Base-by-base conservation (phyloP, 202 grass and related monocot genomes). In the Elaeis oleifera region DNA sequence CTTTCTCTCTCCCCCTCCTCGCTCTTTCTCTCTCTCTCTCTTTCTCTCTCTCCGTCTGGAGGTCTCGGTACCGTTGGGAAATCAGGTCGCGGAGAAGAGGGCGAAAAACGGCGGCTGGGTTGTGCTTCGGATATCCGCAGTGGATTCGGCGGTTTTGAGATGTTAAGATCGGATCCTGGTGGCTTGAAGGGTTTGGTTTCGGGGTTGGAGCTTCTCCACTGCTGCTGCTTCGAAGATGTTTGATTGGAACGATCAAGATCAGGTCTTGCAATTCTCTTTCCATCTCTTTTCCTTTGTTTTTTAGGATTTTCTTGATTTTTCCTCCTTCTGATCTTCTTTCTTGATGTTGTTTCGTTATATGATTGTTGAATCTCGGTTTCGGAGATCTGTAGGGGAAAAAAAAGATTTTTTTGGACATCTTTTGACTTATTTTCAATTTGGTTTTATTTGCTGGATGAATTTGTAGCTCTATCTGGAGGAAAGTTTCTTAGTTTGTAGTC, bases 171-270 rank as follows among this genome's bases (percentile, higher is more conserved):
- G 28, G 66, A 69, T 22, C 39, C 2, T 8, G 26, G 56, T 27
- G 17, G 18, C 11, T 23, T 3, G 17, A 32, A 56, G 18, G 15
- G 52, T 56, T 56, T 44, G 56, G 44, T 17, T 50, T 59, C 28
- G 39, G 23, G 56, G 56, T 51, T 18, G 48, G 68, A 16, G 53
- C 17, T 60, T 16, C 7, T 36, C 32, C 32, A 36, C 32, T 71
- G 23, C 50, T 28, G 56, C 56, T 60, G 31, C 68, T 60, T 18
- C 55, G 72, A 90, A 51, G 73, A 95, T 95, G 90, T 87, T 90
- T 76, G 70, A 80, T 83, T 85, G 86, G 80, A 84, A 82, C 83
- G 75, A 87, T 58, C 52, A 78, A 26, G 74, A 78, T 56, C 83
- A 80, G 70, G 79, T 82, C 23, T 44, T n/a, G 0, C 15, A 11